Conservation (phyloP, 2,329 filamentous ascomycete genomes). For the Ciborinia camelliae region DNA sequence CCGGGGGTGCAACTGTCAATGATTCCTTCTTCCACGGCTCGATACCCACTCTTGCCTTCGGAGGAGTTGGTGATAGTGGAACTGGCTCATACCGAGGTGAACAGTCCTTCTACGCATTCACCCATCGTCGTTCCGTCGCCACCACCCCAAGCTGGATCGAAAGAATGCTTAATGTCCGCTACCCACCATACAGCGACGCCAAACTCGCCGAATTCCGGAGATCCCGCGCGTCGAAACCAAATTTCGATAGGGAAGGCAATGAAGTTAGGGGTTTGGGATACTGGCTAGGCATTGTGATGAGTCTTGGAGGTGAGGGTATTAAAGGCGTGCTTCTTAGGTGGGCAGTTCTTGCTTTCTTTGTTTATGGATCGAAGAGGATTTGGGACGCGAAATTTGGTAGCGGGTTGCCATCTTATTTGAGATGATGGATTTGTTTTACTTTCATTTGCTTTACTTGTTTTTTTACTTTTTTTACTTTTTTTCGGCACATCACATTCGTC, state of each 20-base stretch:
- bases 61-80: conserved; percentile 78
- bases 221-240: conserved; percentile 47
- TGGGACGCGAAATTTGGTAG: conserved; percentile 12
- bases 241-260: conserved; percentile 61
- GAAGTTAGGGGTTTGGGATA: conserved; percentile 51
- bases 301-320: conserved; percentile 49
- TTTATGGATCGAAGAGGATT: conserved; percentile 14
- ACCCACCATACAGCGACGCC: conserved; percentile 55
- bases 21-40: conserved; percentile 67
- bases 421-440: not conserved
- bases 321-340: conserved; percentile 18
- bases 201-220: conserved; percentile 45
- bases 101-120: conserved; percentile 67
- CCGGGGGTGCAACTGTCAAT: conserved; percentile 65
- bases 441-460: not conserved
- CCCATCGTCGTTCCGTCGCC: conserved; percentile 56
- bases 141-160: conserved; percentile 67
- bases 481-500: not conserved
- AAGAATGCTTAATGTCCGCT: conserved; percentile 61
- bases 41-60: conserved; percentile 72
- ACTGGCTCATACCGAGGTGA: conserved; percentile 74
- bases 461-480: not conserved
- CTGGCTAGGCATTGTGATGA: conserved; percentile 51
- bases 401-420: conserved; percentile 18
- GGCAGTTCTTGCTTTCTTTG: conserved; percentile 15